Evolutionary conservation across 176 grass and related monocot genomes (phyloP).

Genomic region (Aegilops tauschii): DNA sequence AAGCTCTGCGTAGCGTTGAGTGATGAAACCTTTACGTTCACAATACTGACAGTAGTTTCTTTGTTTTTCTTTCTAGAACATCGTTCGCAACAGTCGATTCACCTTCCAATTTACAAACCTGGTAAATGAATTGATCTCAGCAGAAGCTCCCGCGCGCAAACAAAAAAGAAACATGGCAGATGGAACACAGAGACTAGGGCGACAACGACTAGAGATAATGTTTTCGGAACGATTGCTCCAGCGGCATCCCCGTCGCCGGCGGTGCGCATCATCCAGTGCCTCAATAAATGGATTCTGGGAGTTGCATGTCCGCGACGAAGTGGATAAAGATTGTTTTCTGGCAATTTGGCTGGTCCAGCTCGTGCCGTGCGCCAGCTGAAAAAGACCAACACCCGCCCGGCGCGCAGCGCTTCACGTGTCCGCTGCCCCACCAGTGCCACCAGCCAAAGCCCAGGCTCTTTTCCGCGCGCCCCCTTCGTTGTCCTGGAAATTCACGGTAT

Average conservation of each 20-base stretch:
- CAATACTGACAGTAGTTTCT: too few relatives aligned
- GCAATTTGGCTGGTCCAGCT: slow-evolving; percentile 20
- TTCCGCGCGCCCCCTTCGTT: rapidly evolving
- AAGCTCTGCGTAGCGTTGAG: too few relatives aligned
- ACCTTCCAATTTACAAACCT: too few relatives aligned
- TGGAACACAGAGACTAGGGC: neutral
- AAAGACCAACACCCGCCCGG: slow-evolving; percentile 31
- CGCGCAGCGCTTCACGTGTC: slow-evolving; percentile 27
- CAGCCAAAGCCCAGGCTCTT: neutral
- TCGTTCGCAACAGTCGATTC: too few relatives aligned
- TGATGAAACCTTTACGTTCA: too few relatives aligned
- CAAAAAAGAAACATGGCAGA: too few relatives aligned
- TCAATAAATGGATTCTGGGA: neutral
- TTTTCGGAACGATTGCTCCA: neutral
- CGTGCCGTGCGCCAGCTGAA: slow-evolving; percentile 12
- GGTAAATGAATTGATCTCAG: too few relatives aligned
- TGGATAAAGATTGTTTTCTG: neutral
- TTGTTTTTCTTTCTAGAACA: too few relatives aligned
- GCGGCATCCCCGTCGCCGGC: neutral
- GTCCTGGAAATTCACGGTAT: neutral
- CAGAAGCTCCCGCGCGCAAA: too few relatives aligned
- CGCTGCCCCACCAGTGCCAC: slow-evolving; percentile 21
- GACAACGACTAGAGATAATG: neutral
- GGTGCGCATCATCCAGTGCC: neutral
- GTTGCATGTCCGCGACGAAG: slow-evolving; percentile 1